Conservation (phyloP, 148 eudicot genomes). For the Rheum nobile region DNA sequence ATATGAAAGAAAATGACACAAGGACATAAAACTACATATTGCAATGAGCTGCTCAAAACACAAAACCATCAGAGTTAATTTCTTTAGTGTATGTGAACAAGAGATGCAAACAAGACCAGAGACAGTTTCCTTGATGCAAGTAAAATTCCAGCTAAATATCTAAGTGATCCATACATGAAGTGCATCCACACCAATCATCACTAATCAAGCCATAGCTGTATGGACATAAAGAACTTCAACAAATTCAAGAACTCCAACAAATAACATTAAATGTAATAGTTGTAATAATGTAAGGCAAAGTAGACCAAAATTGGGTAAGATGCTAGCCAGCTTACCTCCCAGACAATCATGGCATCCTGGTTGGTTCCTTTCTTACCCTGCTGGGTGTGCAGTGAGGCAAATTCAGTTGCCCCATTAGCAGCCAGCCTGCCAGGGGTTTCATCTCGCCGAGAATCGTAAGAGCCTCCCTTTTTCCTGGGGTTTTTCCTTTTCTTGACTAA, state of each 20-base stretch:
- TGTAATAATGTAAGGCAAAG: neutral
- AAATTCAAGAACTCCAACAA: neutral
- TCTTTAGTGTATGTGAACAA: neutral
- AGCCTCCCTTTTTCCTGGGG: slow-evolving; percentile 33
- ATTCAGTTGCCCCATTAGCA: slow-evolving; percentile 63
- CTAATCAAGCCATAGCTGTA: neutral
- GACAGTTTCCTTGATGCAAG: neutral
- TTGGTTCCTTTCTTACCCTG: slow-evolving; percentile 94
- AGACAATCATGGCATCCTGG: slow-evolving; percentile 99
- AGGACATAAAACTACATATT: neutral
- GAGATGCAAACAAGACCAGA: neutral
- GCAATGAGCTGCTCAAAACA: neutral
- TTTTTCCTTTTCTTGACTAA: slow-evolving; percentile 43
- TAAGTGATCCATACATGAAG: neutral
- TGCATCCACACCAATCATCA: neutral
- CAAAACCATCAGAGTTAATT: neutral
- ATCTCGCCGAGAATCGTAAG: slow-evolving; percentile 46
- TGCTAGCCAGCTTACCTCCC: slow-evolving; percentile 57
- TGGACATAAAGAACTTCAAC: neutral
- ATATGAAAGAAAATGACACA: neutral
- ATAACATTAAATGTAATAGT: neutral
- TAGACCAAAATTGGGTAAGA: neutral
- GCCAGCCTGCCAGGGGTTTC: slow-evolving; percentile 64
- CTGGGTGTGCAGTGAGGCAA: slow-evolving; percentile 70
- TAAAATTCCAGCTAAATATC: neutral